Conservation (phyloP, 2,329 filamentous ascomycete species). For the Penicillium italicum region DNA sequence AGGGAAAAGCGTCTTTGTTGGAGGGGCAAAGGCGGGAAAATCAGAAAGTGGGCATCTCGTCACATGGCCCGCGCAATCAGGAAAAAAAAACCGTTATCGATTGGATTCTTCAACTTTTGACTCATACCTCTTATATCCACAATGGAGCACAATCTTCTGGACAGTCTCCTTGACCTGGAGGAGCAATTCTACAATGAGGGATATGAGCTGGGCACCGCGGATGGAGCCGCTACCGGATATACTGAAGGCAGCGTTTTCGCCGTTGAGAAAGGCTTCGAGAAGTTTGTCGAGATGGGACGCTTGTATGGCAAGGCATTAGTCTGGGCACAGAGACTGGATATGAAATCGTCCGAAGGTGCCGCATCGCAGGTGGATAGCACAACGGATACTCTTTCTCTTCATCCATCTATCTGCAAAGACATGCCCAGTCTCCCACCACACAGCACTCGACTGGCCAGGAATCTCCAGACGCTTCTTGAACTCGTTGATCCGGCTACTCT, state of each 20-base stretch:
- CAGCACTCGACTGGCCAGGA: conserved; percentile 69
- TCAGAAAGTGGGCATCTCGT: conserved; percentile 27
- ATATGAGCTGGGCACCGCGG: conserved; percentile 67
- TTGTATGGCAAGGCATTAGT: conserved; percentile 74
- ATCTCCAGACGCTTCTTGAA: conserved; percentile 70
- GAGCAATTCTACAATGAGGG: conserved; percentile 77
- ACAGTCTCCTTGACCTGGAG: conserved; percentile 58
- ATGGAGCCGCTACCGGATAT: conserved; percentile 73
- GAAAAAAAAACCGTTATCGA: conserved; percentile 11
- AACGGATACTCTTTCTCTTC: conserved; percentile 18
- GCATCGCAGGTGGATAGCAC: conserved; percentile 1
- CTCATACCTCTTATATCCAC: not conserved
- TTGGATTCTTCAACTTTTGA: not conserved
- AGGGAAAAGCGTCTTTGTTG: conserved; percentile 5
- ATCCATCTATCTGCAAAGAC: conserved; percentile 29
- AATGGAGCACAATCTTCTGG: conserved; percentile 52
- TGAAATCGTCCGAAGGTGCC: conserved; percentile 16
- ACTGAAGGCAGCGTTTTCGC: conserved; percentile 89
- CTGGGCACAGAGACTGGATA: conserved; percentile 70
- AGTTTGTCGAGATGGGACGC: conserved; percentile 75
- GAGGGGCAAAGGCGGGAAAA: conserved; percentile 69
- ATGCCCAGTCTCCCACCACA: conserved; percentile 48
- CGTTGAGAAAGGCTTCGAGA: conserved; percentile 88
- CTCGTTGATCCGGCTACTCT: conserved; percentile 75
- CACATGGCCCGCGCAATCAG: conserved; percentile 22